A percentile compares a stretch with the other conserved stretches of the same genome.
These are phyloP conservation scores for Sequoiadendron giganteum DNA, from an alignment of 75 land plant genomes.

Conservation along the genomic window DNA sequence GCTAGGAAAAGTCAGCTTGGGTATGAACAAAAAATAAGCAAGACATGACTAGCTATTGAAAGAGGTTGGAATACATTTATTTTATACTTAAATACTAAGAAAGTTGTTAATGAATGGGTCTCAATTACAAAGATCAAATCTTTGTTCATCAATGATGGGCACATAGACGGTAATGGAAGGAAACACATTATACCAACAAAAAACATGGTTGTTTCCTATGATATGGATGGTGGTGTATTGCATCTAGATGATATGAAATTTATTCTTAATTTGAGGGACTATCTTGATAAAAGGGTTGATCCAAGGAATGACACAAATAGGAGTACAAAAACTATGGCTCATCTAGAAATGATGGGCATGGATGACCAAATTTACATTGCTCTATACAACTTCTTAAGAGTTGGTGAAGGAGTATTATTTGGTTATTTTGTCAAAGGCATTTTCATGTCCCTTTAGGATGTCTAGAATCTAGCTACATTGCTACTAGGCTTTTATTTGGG, in stretches of 20 bases:
- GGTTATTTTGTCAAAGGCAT: constrained; percentile 87
- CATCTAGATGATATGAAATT: constrained; percentile 56
- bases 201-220: constrained; percentile 70
- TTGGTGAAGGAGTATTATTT: constrained; percentile 94
- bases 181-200: constrained; percentile 66
- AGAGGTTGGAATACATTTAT: too few relatives aligned
- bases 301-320: constrained; percentile 27
- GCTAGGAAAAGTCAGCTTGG: too few relatives aligned
- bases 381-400: constrained; percentile 77
- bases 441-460: constrained; percentile 92
- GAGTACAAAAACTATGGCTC: constrained; percentile 47
- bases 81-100: too few relatives aligned
- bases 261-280: constrained; percentile 62
- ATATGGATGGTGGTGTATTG: constrained; percentile 76
- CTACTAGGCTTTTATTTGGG: constrained; percentile 87
- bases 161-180: too few relatives aligned
- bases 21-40: too few relatives aligned
- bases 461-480: constrained; percentile 70
- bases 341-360: constrained; percentile 55
- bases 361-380: constrained; percentile 93
- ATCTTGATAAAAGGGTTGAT: constrained; percentile 51
- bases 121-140: too few relatives aligned
- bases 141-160: too few relatives aligned
- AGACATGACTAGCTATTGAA: too few relatives aligned
- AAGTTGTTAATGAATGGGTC: too few relatives aligned